Evolutionary conservation across 306 rosid species (phyloP).

Genomic region (Vicia faba): DNA sequence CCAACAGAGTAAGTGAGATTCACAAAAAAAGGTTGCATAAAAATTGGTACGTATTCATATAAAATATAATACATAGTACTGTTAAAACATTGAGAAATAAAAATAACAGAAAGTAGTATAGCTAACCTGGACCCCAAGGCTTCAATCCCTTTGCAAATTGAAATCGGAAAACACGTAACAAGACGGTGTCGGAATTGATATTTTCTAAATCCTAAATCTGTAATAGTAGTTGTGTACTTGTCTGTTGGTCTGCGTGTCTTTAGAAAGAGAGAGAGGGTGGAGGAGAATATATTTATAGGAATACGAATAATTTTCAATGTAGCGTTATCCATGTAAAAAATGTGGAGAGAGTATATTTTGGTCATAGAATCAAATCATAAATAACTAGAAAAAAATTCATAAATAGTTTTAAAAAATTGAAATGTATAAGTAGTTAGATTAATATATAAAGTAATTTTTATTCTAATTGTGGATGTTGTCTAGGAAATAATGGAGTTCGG

Average conservation of each 20-base stretch:
- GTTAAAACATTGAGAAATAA: neutral
- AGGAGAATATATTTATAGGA: neutral
- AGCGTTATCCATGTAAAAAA: neutral
- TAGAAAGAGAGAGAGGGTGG: neutral
- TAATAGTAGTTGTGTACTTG: neutral
- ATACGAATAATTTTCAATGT: neutral
- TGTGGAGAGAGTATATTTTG: neutral
- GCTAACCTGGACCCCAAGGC: conserved; percentile 40
- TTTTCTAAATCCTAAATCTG: neutral
- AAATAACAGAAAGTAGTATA: conserved; percentile 18
- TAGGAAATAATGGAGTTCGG: too few relatives aligned
- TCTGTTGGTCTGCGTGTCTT: conserved; percentile 2
- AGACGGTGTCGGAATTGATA: neutral
- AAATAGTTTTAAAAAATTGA: too few relatives aligned
- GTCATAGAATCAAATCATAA: too few relatives aligned
- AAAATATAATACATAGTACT: neutral
- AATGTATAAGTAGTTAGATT: too few relatives aligned
- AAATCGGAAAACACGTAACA: conserved; percentile 4
- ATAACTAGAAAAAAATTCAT: too few relatives aligned
- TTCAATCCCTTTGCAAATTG: conserved; percentile 25
- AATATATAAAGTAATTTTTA: too few relatives aligned
- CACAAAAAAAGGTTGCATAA: neutral
- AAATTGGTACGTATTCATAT: conserved; percentile 1
- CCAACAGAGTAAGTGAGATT: too few relatives aligned
- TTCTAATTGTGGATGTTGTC: too few relatives aligned